Conservation (phyloP, 345 rosid genomes). For the Sonneratia caseolaris region DNA sequence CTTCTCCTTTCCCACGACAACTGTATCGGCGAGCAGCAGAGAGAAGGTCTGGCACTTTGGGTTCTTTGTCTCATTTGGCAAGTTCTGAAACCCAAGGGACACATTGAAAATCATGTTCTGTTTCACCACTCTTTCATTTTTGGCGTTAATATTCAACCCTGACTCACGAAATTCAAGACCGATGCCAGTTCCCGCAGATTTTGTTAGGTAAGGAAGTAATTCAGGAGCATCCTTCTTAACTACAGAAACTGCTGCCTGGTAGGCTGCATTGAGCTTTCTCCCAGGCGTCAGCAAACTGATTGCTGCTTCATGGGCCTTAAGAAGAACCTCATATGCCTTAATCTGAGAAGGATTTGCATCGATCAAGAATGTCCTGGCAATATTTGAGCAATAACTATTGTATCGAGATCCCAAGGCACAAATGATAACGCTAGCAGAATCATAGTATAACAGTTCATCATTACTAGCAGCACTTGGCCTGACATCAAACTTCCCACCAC, state of each 20-base stretch:
- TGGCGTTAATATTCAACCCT: constrained; percentile 65
- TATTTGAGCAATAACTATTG: constrained; percentile 85
- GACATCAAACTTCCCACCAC: constrained; percentile 89
- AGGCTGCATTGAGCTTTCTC: constrained; percentile 49
- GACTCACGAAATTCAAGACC: constrained; percentile 96
- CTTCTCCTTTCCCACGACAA: constrained; percentile 51
- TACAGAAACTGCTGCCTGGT: constrained; percentile 69
- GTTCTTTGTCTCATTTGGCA: constrained; percentile 45
- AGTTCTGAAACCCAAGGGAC: constrained; percentile 79
- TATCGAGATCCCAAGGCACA: constrained; percentile 85
- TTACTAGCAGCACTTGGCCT: constrained; percentile 92
- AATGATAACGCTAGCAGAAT: constrained; percentile 74
- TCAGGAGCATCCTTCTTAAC: constrained; percentile 82
- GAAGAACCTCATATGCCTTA: constrained; percentile 86
- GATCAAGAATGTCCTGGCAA: constrained; percentile 74
- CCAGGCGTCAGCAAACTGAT: constrained; percentile 66
- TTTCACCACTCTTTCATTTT: constrained; percentile 57
- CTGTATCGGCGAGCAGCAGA: constrained; percentile 78
- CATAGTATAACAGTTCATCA: constrained; percentile 67
- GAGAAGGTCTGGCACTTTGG: constrained; percentile 62
- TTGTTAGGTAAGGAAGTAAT: constrained; percentile 56
- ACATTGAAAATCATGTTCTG: constrained; percentile 76
- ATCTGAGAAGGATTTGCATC: constrained; percentile 76
- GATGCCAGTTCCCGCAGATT: constrained; percentile 93
- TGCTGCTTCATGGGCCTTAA: constrained; percentile 88